These are phyloP conservation scores for Stachybotrys chlorohalonatus DNA, from an alignment of 2,329 filamentous ascomycete species.

Conservation along the genomic window DNA sequence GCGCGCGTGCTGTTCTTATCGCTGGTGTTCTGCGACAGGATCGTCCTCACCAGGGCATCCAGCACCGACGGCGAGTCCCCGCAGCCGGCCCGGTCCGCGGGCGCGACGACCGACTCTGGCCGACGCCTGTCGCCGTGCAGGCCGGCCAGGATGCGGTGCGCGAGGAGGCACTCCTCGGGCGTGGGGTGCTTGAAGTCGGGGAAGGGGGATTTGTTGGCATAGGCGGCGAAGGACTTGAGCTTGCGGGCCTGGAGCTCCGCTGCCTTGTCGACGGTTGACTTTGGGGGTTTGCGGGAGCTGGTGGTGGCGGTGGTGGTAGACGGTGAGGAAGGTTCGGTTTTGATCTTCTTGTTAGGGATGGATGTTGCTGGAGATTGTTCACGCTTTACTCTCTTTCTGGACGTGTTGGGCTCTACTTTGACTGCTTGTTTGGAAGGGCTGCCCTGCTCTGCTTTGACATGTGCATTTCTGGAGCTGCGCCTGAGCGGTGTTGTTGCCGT, in stretches of 20 bases:
- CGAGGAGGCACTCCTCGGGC: conserved; percentile 55
- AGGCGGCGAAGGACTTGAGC: conserved; percentile 31
- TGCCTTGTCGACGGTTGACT: not conserved
- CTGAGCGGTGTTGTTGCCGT: not conserved
- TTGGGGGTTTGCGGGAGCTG: not conserved
- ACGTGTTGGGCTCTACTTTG: not conserved
- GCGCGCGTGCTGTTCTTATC: conserved; percentile 51
- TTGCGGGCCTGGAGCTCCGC: conserved; percentile 28
- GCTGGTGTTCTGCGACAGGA: conserved; percentile 45
- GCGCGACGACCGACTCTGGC: conserved; percentile 52
- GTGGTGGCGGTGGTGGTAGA: not conserved
- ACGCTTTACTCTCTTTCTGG: not conserved
- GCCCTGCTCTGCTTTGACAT: not conserved
- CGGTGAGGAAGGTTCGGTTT: not conserved
- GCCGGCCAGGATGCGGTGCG: conserved; percentile 54
- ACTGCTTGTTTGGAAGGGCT: not conserved
- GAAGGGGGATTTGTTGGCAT: conserved; percentile 47
- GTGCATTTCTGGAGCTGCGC: not conserved
- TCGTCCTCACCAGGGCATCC: conserved; percentile 41
- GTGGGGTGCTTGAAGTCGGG: conserved; percentile 60
- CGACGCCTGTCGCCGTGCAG: conserved; percentile 56
- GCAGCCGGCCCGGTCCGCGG: conserved; percentile 55
- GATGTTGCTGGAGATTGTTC: not conserved
- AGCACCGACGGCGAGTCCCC: conserved; percentile 41
- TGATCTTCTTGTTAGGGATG: not conserved